Base-by-base conservation (phyloP, 371 early-diverging fungal genomes). In the Chytridium lagenaria region DNA sequence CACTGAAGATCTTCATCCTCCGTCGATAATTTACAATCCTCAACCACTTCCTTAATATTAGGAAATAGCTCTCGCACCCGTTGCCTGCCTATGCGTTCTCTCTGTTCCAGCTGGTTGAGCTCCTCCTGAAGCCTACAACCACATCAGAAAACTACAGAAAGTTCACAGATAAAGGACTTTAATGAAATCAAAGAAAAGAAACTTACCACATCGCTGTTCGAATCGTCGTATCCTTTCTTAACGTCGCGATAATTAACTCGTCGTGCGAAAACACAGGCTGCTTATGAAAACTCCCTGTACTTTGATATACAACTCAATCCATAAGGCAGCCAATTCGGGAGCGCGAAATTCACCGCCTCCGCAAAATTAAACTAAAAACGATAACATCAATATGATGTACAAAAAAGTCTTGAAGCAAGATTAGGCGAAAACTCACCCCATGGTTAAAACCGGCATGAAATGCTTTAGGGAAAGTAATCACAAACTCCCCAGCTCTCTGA, bases 371-470 rank as follows among this genome's bases (percentile, higher is more conserved):
- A 93, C 87, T 81, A 55, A 55, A 44, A 55, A 55, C 16, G 7
- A 26, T 16, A 26, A 16, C 57, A 55, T 7, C 57, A 38, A 69
- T 55, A 12, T 44, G 44, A 44, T 44, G 12, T 44, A 7, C 44
- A 55, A 55, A 23, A 26, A 55, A 55, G 26, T 55, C 26, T 55
- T 44, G 19, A 44, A 44, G 44, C 7, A 19, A 44, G 44, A 12
- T 12, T 12, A 44, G 19, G 55, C 5, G 55, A 44, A 19, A 7
- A 7, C 36, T 30, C 87, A 92, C 92, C 33, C 98, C 98, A 55
- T 97, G 96, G 78, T 97, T 98, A 80, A 98, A 96, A 1, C 98
- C 98, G 0, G 94, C 92, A 75, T 98, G 98, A 78, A 97, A 98
- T 0, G 94, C 92, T 70, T 93, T 88, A 7, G 98, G 98, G 76